A percentile compares a stretch with the other conserved stretches of the same genome.
phyloP scores from a whole-genome alignment of 2,329 filamentous ascomycete genomes.

The Teratosphaeria pseudoeucalypti region DNA sequence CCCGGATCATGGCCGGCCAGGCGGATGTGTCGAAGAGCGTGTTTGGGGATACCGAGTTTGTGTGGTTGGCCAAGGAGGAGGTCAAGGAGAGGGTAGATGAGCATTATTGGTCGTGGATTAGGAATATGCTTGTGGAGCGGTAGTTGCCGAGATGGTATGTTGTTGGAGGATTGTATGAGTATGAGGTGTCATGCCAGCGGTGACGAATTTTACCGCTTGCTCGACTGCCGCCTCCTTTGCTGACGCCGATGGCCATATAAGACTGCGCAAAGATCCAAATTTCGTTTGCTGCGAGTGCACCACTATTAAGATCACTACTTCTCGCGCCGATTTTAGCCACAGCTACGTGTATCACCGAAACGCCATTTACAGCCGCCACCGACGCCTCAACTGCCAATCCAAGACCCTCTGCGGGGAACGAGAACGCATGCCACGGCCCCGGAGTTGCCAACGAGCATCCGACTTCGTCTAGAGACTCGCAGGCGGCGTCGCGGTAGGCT shows the following conservation, averaged over 20 bases:
- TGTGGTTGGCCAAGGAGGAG: conserved; percentile 89
- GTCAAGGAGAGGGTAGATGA: conserved; percentile 53
- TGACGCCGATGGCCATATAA: neutral
- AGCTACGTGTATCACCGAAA: too few species aligned
- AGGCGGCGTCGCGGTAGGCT: neutral
- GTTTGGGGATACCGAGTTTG: conserved; percentile 69
- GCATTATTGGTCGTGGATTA: conserved; percentile 64
- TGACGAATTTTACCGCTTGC: neutral
- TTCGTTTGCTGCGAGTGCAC: too few species aligned
- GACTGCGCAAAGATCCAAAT: neutral
- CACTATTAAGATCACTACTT: too few species aligned
- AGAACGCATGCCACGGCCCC: neutral
- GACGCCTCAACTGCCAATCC: too few species aligned
- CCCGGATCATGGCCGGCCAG: conserved; percentile 93
- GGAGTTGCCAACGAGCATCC: neutral
- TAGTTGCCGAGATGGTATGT: conserved; percentile 29
- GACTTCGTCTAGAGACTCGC: neutral
- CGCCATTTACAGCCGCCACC: too few species aligned
- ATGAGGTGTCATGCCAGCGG: neutral
- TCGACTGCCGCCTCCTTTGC: neutral
- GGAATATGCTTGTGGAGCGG: conserved; percentile 74
- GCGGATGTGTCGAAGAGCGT: conserved; percentile 64
- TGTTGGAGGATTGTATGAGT: neutral
- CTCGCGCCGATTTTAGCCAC: too few species aligned
- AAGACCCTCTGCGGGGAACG: too few species aligned